Conservation (phyloP, 306 rosid species). For the Macrotyloma uniflorum region DNA sequence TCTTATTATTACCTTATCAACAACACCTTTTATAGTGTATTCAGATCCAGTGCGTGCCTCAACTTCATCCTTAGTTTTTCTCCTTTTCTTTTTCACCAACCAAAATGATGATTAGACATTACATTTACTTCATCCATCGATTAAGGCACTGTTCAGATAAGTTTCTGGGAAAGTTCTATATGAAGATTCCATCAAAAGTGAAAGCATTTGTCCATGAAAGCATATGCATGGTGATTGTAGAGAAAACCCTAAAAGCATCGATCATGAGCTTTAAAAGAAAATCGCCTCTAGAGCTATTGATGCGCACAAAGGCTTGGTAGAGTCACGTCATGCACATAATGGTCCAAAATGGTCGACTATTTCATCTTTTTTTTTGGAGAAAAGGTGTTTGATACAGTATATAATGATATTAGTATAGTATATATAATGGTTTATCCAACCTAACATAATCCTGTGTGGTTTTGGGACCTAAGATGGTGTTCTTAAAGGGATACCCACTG, state of each 20-base stretch:
- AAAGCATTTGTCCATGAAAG: neutral
- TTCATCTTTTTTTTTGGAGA: neutral
- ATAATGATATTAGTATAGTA: too few species aligned
- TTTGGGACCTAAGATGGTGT: neutral
- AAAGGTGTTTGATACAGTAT: too few species aligned
- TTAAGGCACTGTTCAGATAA: too few species aligned
- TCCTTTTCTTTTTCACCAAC: too few species aligned
- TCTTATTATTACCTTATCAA: neutral
- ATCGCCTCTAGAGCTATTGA: neutral
- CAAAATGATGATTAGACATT: too few species aligned
- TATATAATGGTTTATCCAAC: slow-evolving; percentile 39
- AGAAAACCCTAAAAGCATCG: slow-evolving; percentile 1
- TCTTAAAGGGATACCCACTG: slow-evolving; percentile 36
- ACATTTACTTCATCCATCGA: too few species aligned
- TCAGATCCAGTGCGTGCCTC: too few species aligned
- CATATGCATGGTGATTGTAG: slow-evolving; percentile 27
- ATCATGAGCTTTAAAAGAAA: neutral
- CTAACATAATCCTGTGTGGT: slow-evolving; percentile 21
- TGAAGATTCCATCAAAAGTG: too few species aligned
- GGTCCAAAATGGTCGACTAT: slow-evolving; percentile 27
- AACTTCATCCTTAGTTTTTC: too few species aligned
- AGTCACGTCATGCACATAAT: slow-evolving; percentile 44
- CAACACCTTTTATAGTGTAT: neutral
- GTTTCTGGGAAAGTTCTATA: too few species aligned
- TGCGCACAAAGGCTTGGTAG: slow-evolving; percentile 9